A percentile compares a stretch with the other conserved stretches of the same genome.
Conservation (phyloP, 345 rosid genomes). For the Atalantia buxifolia region DNA sequence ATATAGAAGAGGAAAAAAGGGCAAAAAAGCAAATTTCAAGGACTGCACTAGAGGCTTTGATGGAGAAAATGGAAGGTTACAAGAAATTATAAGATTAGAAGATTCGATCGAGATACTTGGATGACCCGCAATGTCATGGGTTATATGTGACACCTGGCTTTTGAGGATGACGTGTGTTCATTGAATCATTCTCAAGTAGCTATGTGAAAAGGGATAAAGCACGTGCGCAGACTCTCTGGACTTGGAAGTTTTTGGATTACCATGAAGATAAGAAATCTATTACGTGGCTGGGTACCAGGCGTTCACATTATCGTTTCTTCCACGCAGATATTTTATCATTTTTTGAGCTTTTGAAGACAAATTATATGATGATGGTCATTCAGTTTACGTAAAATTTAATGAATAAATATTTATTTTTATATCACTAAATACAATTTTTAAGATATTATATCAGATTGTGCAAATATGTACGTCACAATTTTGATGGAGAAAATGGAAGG, state of each 20-base stretch:
- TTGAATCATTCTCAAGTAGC: background rate
- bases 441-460: no score
- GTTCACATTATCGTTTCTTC: no score
- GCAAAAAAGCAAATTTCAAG: background rate
- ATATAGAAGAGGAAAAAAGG: background rate
- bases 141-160: background rate
- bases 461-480: no score
- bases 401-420: no score
- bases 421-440: no score
- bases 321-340: no score
- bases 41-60: background rate
- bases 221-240: conserved; percentile 41
- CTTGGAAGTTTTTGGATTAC: background rate
- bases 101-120: conserved; percentile 17
- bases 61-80: conserved; percentile 8
- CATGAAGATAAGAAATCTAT: background rate
- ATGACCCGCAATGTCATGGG: conserved; percentile 33
- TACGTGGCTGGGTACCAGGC: background rate
- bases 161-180: background rate
- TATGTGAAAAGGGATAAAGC: conserved; percentile 11
- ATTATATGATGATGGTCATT: no score
- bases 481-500: no score
- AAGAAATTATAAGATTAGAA: conserved; percentile 6
- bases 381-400: no score
- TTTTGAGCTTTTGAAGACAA: no score